A percentile compares a stretch with the other conserved stretches of the same genome.
Evolutionary conservation across 202 grass and related monocot genomes (phyloP).

Genomic region (Bolboschoenoplectus hybrid): DNA sequence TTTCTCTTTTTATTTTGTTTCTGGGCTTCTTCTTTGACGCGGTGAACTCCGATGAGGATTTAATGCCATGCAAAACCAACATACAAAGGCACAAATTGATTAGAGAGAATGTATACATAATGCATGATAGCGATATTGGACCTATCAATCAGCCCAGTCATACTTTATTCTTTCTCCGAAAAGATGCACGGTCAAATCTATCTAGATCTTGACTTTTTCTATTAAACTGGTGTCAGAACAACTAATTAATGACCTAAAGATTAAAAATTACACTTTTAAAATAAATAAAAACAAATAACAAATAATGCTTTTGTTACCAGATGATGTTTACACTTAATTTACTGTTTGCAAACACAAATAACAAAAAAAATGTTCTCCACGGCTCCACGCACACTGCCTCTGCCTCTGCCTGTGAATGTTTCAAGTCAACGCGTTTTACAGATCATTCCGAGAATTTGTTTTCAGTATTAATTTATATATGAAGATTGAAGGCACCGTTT

Average conservation of each 20-base stretch:
- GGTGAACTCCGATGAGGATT: too few relatives aligned
- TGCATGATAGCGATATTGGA: background rate
- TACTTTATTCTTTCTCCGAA: background rate
- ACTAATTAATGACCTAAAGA: slow-evolving; percentile 1
- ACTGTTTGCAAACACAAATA: too few relatives aligned
- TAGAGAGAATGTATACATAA: background rate
- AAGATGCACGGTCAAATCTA: background rate
- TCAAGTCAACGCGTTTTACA: slow-evolving; percentile 8
- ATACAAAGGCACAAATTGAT: too few relatives aligned
- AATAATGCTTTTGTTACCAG: too few relatives aligned
- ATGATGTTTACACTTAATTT: too few relatives aligned
- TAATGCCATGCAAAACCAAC: too few relatives aligned
- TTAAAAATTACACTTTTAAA: background rate
- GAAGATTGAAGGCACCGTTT: background rate
- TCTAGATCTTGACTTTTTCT: background rate
- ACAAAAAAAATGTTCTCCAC: too few relatives aligned
- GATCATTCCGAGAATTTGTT: background rate
- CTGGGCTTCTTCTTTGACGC: too few relatives aligned
- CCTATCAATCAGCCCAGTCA: background rate
- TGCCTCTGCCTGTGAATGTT: background rate
- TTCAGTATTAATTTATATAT: background rate
- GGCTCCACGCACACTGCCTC: too few relatives aligned
- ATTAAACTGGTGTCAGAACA: background rate
- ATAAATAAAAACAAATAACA: background rate
- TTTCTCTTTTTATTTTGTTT: too few relatives aligned